Conservation (phyloP, 495 filamentous ascomycete species). For the Schizothecium vesticola region DNA sequence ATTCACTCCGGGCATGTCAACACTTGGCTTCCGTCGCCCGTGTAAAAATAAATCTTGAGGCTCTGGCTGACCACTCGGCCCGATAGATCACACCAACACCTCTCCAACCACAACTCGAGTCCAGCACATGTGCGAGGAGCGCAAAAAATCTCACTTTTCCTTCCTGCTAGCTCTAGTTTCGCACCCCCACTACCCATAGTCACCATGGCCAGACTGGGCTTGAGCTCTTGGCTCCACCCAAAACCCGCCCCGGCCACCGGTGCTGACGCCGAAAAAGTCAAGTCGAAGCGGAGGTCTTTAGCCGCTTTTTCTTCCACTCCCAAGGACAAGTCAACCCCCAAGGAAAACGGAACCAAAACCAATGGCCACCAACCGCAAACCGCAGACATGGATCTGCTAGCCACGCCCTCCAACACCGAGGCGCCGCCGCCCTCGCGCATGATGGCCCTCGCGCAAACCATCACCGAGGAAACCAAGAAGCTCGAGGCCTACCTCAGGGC, state of each 20-base stretch:
- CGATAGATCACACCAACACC: background rate
- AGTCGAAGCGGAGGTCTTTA: background rate
- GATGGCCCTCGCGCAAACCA: constrained; percentile 34
- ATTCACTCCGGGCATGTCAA: background rate
- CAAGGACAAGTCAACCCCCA: background rate
- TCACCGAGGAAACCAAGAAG: constrained; percentile 35
- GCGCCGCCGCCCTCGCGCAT: constrained; percentile 28
- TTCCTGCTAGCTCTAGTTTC: background rate
- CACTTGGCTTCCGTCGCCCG: background rate
- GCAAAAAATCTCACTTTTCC: background rate
- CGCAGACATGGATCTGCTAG: background rate
- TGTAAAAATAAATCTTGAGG: background rate
- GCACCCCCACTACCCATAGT: background rate
- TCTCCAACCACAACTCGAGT: background rate
- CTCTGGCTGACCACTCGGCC: background rate
- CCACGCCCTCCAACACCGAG: background rate
- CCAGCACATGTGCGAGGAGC: background rate
- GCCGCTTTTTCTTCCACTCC: background rate
- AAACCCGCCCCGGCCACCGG: background rate
- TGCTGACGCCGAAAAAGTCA: background rate
- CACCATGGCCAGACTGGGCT: background rate
- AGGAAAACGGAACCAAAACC: background rate
- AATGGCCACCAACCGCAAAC: background rate
- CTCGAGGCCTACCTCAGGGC: constrained; percentile 36
- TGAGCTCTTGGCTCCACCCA: background rate